These are phyloP conservation scores for Sordaria brevicollis DNA, from an alignment of 495 filamentous ascomycete genomes.

Conservation along the genomic window DNA sequence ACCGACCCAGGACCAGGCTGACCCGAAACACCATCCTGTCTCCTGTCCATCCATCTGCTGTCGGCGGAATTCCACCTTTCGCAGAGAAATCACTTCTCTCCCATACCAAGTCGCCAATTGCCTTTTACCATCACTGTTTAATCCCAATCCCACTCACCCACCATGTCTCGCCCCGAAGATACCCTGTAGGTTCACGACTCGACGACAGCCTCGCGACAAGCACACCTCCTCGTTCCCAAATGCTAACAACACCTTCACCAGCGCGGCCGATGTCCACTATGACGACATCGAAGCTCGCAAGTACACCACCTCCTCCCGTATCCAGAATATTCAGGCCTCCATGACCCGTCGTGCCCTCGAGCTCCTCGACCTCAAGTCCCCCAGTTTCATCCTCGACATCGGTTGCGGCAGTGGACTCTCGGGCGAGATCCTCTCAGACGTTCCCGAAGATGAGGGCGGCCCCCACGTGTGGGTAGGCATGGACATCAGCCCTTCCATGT, in stretches of 20 bases:
- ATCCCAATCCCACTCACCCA: constrained; percentile 20
- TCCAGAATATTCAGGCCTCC: constrained; percentile 83
- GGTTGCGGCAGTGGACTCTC: constrained; percentile 94
- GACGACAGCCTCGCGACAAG: constrained; percentile 4
- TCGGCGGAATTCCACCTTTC: background rate
- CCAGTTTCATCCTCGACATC: constrained; percentile 85
- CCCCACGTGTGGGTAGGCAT: constrained; percentile 92
- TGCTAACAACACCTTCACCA: constrained; percentile 26
- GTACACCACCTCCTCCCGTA: constrained; percentile 95
- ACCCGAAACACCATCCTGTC: background rate
- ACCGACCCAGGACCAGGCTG: background rate
- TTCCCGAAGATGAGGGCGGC: constrained; percentile 56
- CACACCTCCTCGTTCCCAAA: constrained; percentile 2
- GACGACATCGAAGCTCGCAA: constrained; percentile 88
- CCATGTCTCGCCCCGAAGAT: constrained; percentile 94
- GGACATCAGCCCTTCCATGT: constrained; percentile 89
- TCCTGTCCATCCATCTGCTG: background rate
- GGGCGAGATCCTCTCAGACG: constrained; percentile 76
- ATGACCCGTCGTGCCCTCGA: constrained; percentile 92
- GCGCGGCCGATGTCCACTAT: constrained; percentile 92
- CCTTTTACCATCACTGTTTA: background rate
- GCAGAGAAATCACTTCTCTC: background rate
- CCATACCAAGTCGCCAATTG: background rate
- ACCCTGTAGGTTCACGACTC: constrained; percentile 51
- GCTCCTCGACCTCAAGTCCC: constrained; percentile 69